Evolutionary conservation across 768 basidiomycete genomes (phyloP), one percentile per base, ranked within the genome.

Genomic region (Boletus barrowsii): DNA sequence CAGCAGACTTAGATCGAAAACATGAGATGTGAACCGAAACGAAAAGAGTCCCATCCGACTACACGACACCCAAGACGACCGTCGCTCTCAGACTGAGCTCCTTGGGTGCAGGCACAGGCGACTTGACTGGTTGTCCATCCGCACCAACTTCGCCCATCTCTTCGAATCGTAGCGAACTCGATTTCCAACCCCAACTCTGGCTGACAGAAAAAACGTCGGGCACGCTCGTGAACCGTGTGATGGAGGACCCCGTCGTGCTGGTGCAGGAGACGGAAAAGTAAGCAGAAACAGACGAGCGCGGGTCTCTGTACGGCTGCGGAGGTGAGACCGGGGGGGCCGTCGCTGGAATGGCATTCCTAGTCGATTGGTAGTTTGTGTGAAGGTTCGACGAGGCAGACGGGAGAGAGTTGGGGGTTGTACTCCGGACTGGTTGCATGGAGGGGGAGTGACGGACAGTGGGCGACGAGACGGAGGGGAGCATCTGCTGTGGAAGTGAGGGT

Each of bases 181-280:
- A 80, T 73, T 93, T 93, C 93, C 93, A 95, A 0, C 93, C 94
- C 94, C 93, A 96, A 58, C 88, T 91, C 76, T 94, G 91, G 55
- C 84, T 84, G 42, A 93, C 78, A 29, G 85, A 78, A 66, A 97
- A 96, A 42, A 81, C 78, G 64, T 97, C 94, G 1, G 94, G 94
- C 4, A 86, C 81, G 58, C 90, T 93, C 45, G 86, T 82, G 68
- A 96, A 96, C 37, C 85, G 78, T 49, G 90, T 93, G 65, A 93
- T 77, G 30, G 86, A 86, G 8, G 90, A 83, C 3, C 94, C 93
- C 7, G 87, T 86, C 17, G 86, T 83, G 54, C 84, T 90, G 0
- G 88, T 81, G 63, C 93, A 95, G 53, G 83, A 83, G 52, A 96
- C 85, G 24, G 82, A 80, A 66, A 97, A 97, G 69, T 91, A 93